Percentiles rank a stretch among this genome's conserved stretches.
Evolutionary conservation across 768 basidiomycete species (phyloP).

Genomic region (Collybiopsis confluens): DNA sequence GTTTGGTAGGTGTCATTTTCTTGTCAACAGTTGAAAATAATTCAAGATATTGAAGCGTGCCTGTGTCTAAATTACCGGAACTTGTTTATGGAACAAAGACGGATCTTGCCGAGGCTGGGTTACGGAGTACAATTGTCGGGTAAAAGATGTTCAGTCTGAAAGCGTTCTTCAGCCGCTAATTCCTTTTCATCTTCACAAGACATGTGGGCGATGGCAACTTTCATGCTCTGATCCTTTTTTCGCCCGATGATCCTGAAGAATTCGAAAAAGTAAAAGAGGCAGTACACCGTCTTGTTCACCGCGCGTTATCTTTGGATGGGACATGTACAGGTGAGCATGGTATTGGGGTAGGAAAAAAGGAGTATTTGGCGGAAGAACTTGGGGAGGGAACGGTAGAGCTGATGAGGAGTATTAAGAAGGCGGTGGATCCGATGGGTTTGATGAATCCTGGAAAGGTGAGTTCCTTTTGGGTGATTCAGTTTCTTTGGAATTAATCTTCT

Average conservation of each 20-base stretch:
- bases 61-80: conserved; percentile 64
- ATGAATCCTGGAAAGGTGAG: conserved; percentile 81
- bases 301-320: conserved; percentile 72
- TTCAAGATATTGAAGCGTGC: conserved; percentile 41
- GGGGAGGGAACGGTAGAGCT: conserved; percentile 77
- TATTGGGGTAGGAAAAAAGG: conserved; percentile 81
- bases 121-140: conserved; percentile 61
- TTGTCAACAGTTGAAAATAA: neutral
- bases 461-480: neutral
- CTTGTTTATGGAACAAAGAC: conserved; percentile 75
- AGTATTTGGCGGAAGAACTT: conserved; percentile 79
- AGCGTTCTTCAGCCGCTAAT: neutral
- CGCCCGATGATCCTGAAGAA: conserved; percentile 44
- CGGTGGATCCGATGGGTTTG: conserved; percentile 75
- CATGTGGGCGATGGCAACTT: conserved; percentile 76
- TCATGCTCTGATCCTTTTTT: conserved; percentile 54
- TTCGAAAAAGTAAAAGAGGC: conserved; percentile 48
- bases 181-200: conserved; percentile 26
- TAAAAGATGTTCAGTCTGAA: neutral
- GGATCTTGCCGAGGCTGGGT: conserved; percentile 57
- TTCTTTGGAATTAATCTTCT: neutral
- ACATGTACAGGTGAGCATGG: conserved; percentile 88
- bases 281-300: conserved; percentile 66
- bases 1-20: conserved; percentile 58
- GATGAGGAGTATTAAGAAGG: conserved; percentile 81